Percentiles rank a stretch among this genome's conserved stretches.
Evolutionary conservation across 331 rosid species (phyloP).

Genomic region (Cydonia oblonga): DNA sequence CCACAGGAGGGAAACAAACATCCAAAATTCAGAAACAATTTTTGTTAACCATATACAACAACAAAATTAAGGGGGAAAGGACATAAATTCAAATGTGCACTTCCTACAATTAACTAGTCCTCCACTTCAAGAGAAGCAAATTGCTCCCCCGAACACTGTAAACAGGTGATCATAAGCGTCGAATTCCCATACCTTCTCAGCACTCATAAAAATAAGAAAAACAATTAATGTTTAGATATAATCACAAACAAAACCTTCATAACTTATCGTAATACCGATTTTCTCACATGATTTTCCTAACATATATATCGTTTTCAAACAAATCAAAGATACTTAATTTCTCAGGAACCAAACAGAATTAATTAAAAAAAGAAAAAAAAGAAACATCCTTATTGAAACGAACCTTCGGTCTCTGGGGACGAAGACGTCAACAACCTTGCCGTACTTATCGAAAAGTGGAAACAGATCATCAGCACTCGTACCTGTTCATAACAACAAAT

Average conservation of each 20-base stretch:
- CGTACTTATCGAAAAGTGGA: constrained; percentile 78
- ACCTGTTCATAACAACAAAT: constrained; percentile 18
- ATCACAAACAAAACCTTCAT: not conserved
- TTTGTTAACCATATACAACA: not conserved
- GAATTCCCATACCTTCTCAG: constrained; percentile 1
- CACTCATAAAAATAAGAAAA: not conserved
- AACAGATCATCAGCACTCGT: constrained; percentile 86
- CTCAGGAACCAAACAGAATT: not conserved
- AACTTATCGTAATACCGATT: not conserved
- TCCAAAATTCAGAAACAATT: not conserved
- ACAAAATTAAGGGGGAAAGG: not conserved
- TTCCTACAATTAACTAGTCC: constrained; percentile 4
- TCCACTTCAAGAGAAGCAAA: not conserved
- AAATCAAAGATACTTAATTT: not conserved
- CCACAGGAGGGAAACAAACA: not conserved
- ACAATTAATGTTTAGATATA: not conserved
- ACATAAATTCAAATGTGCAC: not conserved
- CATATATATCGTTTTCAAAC: not conserved
- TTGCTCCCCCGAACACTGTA: not conserved
- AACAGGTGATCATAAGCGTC: not conserved
- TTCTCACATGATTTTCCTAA: not conserved
- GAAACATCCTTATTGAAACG: not conserved
- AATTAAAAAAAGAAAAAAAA: no score
- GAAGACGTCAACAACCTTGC: constrained; percentile 85
- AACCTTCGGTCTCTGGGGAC: constrained; percentile 88